Conservation (phyloP, 257 asterid genomes). For the Cruciata laevipes region DNA sequence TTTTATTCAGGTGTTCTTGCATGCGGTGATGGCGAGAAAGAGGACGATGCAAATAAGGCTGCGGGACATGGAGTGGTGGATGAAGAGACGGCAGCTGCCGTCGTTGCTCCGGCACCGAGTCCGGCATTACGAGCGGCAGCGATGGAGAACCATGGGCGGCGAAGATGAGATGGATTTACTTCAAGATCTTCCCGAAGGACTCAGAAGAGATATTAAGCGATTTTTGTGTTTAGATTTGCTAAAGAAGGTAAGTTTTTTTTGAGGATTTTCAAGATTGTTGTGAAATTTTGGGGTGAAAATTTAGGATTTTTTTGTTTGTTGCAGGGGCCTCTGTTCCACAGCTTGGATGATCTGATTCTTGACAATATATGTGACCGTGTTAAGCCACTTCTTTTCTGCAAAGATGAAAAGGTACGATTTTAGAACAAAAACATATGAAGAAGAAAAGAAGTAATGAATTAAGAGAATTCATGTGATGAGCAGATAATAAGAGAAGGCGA, state of each 20-base stretch:
- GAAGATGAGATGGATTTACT: conserved; percentile 78
- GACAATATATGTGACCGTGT: conserved; percentile 97
- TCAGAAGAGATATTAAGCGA: conserved; percentile 88
- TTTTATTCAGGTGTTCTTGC: conserved; percentile 58
- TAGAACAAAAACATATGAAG: too few relatives aligned
- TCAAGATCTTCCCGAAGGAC: conserved; percentile 80
- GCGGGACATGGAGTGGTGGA: conserved; percentile 99
- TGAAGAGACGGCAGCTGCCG: conserved; percentile 86
- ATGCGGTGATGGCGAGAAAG: conserved; percentile 92
- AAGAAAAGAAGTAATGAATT: too few relatives aligned
- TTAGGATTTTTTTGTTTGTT: neutral
- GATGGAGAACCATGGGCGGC: conserved; percentile 68
- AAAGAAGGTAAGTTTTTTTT: conserved; percentile 43
- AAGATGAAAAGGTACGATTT: conserved; percentile 67
- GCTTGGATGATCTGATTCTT: conserved; percentile 79
- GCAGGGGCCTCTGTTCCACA: conserved; percentile 82
- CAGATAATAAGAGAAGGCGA: conserved; percentile 94
- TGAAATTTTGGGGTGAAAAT: neutral
- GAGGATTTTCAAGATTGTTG: conserved; percentile 20
- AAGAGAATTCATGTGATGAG: too few relatives aligned
- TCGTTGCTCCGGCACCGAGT: conserved; percentile 69
- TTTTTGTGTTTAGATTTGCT: conserved; percentile 74
- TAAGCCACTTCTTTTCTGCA: conserved; percentile 73
- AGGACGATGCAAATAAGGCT: conserved; percentile 85
- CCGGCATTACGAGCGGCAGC: conserved; percentile 67